Base-by-base conservation (phyloP, 2,329 filamentous ascomycete species). In the Cryphonectria carpinicola region DNA sequence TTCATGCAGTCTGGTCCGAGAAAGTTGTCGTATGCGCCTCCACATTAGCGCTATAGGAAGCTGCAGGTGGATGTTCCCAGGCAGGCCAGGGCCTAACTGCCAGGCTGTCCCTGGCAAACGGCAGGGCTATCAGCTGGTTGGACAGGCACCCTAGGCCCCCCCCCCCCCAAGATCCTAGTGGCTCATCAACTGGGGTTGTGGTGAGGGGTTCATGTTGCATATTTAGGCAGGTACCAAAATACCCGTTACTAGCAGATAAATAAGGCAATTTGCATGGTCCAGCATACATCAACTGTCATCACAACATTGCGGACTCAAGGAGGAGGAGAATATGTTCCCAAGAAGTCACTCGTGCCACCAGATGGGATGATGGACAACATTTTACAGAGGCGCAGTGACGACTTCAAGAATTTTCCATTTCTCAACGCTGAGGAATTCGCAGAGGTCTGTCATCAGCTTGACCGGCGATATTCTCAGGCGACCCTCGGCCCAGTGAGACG, bases 391-490 rank as follows among this genome's bases (percentile, higher is more conserved):
- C 32, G 68, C 64, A 75, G 78, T 25, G 77, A 79, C 19, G 82
- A 82, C 17, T 85, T 88, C 76, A 75, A 79, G 70, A 81, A 84
- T 66, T 93, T 90, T 76, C 91, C 91, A 8, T 87, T 86, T 71
- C 84, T 93, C 39, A 86, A 81, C 14, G 76, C 81, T 14, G 84
- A 88, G 56, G 90, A 93, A 76, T 93, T 93, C 74, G 80, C 87
- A 67, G 85, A 89, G 76, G 87, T 85, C 68, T 93, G 91, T 78
- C 87, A 90, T 75, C 82, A 87, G 68, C 83, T 91, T 32, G 89
- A 91, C 73, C 82, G 85, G 52, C 84, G 79, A 72, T 91, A 91
- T 78, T 84, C 86, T 70, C 86, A 84, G 77, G 88, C 86, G 68
- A 88, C 82, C 46, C 81, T 90, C 3, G 90, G 88, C 2, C 82